Conservation (phyloP, 345 rosid genomes). For the Syzygium aromaticum region DNA sequence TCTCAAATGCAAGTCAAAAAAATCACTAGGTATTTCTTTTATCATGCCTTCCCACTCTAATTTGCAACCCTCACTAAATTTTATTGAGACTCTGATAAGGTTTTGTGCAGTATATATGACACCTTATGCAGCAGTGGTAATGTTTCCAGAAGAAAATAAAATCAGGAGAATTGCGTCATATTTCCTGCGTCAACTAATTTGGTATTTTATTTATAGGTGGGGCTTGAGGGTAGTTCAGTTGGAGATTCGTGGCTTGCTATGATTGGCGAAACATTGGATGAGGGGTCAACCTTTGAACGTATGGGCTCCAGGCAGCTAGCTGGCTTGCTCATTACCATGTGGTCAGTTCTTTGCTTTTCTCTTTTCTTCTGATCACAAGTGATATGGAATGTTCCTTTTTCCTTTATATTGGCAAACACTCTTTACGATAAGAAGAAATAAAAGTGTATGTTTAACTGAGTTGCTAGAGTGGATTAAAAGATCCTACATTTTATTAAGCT, state of each 20-base stretch:
- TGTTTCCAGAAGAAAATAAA: neutral
- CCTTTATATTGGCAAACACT: neutral
- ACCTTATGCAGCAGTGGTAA: neutral
- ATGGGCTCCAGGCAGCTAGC: conserved; percentile 97
- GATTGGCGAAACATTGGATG: conserved; percentile 79
- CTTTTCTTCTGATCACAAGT: neutral
- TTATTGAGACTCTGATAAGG: neutral
- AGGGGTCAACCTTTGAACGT: conserved; percentile 71
- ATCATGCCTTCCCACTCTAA: neutral
- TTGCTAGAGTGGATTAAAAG: neutral
- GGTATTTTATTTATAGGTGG: conserved; percentile 57
- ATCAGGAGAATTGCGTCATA: neutral
- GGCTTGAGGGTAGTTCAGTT: conserved; percentile 89
- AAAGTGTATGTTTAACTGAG: neutral
- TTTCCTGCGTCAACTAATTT: neutral
- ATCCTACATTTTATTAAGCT: neutral
- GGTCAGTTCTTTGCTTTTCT: conserved; percentile 34
- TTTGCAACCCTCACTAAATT: neutral
- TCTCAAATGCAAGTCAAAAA: neutral
- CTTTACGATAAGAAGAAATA: neutral
- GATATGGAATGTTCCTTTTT: neutral
- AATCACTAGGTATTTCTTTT: neutral
- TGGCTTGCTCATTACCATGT: conserved; percentile 79
- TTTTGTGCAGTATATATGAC: neutral
- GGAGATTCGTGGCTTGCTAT: conserved; percentile 96